These are phyloP conservation scores for Aspergillus incahuasiensis DNA, from an alignment of 495 filamentous ascomycete species.

Conservation along the genomic window DNA sequence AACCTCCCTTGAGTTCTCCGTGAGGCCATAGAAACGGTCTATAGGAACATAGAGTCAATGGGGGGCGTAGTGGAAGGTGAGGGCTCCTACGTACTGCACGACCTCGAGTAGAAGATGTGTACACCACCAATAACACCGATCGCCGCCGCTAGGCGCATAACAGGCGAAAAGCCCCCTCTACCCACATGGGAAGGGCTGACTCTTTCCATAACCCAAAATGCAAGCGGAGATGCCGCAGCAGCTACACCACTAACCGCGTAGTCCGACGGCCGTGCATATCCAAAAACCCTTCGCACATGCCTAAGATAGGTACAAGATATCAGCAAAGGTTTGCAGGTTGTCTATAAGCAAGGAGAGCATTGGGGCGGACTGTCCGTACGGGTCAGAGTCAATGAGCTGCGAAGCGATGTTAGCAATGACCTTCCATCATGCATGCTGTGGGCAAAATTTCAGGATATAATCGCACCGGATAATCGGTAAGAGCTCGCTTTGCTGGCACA, in stretches of 20 bases:
- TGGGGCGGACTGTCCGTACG: conserved; percentile 55
- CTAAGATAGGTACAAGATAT: too few species aligned
- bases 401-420: conserved; percentile 24
- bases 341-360: neutral
- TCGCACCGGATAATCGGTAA: conserved; percentile 77
- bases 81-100: conserved; percentile 48
- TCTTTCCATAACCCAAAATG: conserved; percentile 74
- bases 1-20: conserved; percentile 83
- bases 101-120: conserved; percentile 72
- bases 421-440: neutral
- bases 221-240: conserved; percentile 61
- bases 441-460: conserved; percentile 4
- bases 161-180: conserved; percentile 70
- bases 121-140: conserved; percentile 72
- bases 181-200: conserved; percentile 76
- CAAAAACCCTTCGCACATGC: conserved; percentile 81
- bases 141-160: conserved; percentile 72
- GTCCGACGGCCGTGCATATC: conserved; percentile 80
- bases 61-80: neutral
- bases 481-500: conserved; percentile 69
- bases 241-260: conserved; percentile 65
- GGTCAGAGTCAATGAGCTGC: conserved; percentile 95
- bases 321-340: conserved; percentile 20
- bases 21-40: conserved; percentile 87
- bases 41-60: neutral